Conservation (phyloP, 192 early-diverging fungal species). For the Paraglomus occultum region DNA sequence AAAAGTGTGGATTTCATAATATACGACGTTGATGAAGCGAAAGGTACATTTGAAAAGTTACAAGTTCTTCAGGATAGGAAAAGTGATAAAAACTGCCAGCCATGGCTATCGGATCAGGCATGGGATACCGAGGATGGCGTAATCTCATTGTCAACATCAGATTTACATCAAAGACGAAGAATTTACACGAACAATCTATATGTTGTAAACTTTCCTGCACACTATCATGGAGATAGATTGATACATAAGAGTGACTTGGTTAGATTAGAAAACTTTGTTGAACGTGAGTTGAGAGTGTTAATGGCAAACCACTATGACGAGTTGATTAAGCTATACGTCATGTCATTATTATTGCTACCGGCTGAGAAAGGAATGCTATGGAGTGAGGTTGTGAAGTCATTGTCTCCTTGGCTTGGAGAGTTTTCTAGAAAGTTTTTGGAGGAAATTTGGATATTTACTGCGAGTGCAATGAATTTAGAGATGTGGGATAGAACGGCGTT, state of each 20-base stretch:
- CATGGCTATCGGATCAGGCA: neutral
- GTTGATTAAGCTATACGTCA: neutral
- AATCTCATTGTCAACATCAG: neutral
- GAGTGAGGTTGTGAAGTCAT: neutral
- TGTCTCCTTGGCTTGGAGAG: neutral
- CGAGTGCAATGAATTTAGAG: neutral
- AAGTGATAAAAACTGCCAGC: neutral
- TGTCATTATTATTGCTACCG: neutral
- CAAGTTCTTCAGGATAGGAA: neutral
- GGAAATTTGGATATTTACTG: neutral
- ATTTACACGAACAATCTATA: neutral
- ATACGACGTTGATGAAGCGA: constrained; percentile 19
- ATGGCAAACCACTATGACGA: neutral
- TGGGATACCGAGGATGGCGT: neutral
- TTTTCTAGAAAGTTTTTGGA: constrained; percentile 1
- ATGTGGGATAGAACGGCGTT: constrained; percentile 2
- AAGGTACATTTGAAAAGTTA: constrained; percentile 15
- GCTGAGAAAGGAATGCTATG: neutral
- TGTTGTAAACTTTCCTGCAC: neutral
- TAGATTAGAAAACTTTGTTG: neutral
- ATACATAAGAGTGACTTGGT: neutral
- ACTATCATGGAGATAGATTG: neutral
- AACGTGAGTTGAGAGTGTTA: neutral
- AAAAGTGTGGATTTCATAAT: constrained; percentile 22
- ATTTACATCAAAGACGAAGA: neutral